Evolutionary conservation across 768 basidiomycete species (phyloP).

Genomic region (Nidularia pulvinata): DNA sequence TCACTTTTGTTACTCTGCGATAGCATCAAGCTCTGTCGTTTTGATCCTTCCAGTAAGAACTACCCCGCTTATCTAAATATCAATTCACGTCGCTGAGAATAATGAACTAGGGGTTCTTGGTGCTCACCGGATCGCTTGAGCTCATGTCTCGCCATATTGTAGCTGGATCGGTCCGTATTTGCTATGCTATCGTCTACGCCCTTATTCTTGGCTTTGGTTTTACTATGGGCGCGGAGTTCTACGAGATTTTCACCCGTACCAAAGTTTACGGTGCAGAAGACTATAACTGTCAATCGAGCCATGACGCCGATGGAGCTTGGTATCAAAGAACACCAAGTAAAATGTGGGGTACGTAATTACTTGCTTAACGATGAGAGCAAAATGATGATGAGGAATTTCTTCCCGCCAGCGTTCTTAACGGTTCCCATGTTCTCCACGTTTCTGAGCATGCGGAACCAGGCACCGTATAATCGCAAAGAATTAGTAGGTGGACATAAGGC

Average conservation of each 20-base stretch:
- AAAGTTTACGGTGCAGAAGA: constrained; percentile 52
- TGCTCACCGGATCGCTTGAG: constrained; percentile 75
- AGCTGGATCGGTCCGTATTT: constrained; percentile 81
- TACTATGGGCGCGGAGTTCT: constrained; percentile 75
- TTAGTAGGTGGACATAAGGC: constrained; percentile 31
- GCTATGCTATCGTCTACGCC: constrained; percentile 81
- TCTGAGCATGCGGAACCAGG: constrained; percentile 65
- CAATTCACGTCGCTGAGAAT: background rate
- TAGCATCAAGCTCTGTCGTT: constrained; percentile 76
- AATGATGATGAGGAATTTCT: background rate
- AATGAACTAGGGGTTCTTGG: constrained; percentile 52
- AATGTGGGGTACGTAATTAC: constrained; percentile 61
- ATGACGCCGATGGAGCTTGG: constrained; percentile 64
- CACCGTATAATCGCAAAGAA: constrained; percentile 56
- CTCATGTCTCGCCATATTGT: constrained; percentile 81
- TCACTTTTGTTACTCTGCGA: constrained; percentile 80
- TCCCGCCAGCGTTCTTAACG: constrained; percentile 55
- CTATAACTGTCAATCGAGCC: constrained; percentile 57
- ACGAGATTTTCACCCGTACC: constrained; percentile 49
- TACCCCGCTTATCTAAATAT: background rate
- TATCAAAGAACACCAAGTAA: constrained; percentile 68
- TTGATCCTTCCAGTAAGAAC: constrained; percentile 71
- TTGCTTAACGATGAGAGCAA: background rate
- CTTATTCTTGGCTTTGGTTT: constrained; percentile 81
- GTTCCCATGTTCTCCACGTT: constrained; percentile 72